Evolutionary conservation across 2,329 filamentous ascomycete genomes (phyloP).

Genomic region (Escovopsis sp.): DNA sequence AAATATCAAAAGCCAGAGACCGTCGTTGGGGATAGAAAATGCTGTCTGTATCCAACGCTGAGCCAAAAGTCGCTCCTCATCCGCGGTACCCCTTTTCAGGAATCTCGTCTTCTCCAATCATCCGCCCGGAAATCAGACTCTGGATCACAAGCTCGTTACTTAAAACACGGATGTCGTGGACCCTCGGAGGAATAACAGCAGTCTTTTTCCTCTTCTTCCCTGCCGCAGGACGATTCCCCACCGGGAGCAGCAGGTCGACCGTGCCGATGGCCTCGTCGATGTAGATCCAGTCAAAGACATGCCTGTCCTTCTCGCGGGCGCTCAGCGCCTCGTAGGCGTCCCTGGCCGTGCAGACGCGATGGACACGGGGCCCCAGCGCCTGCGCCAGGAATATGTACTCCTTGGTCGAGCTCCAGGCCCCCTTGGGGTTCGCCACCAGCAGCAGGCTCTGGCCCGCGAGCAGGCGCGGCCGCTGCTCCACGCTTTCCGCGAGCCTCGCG

Average conservation of each 20-base stretch:
- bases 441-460: conserved; percentile 53
- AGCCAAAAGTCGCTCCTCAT: no score
- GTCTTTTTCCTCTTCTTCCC: conserved; percentile 28
- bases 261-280: conserved; percentile 51
- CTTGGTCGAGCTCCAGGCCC: conserved; percentile 46
- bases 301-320: conserved; percentile 30
- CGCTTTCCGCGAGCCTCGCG: conserved; percentile 40
- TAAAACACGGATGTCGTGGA: conserved; percentile 49
- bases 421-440: conserved; percentile 46
- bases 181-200: conserved; percentile 13
- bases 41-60: no score
- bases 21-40: no score
- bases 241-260: conserved; percentile 32
- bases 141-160: conserved; percentile 83
- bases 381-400: conserved; percentile 70
- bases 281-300: conserved; percentile 63
- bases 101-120: conserved; percentile 49
- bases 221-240: conserved; percentile 7
- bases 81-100: neutral
- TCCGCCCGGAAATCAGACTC: conserved; percentile 71
- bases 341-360: conserved; percentile 47
- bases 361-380: conserved; percentile 60
- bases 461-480: conserved; percentile 46
- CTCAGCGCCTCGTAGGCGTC: conserved; percentile 48
- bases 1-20: no score